Conservation (phyloP, 2,329 filamentous ascomycete genomes). For the Apiospora saccharicola region DNA sequence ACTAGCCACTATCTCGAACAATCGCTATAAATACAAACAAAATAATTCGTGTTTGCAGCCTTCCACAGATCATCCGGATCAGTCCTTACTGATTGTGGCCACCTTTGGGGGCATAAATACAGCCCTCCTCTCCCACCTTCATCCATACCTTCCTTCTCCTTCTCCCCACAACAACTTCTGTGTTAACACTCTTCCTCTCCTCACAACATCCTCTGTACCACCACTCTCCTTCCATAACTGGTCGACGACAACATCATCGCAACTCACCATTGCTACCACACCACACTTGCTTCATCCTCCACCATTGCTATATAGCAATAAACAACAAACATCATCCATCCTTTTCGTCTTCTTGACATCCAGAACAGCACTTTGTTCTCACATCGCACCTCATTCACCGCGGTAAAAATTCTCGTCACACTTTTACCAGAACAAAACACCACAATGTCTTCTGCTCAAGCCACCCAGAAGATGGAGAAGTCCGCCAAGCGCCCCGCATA, state of each 20-base stretch:
- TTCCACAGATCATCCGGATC: too few species aligned
- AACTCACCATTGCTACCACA: not conserved
- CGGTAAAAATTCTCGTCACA: not conserved
- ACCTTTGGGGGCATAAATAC: not conserved
- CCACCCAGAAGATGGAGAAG: not conserved
- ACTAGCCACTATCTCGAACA: not conserved
- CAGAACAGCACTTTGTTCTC: not conserved
- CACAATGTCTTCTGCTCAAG: not conserved
- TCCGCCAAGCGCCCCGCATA: not conserved
- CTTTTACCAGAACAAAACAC: not conserved
- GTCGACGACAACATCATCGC: not conserved
- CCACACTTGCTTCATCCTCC: not conserved
- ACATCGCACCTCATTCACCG: not conserved
- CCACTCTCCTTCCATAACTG: not conserved
- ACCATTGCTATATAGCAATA: not conserved
- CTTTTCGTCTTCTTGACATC: not conserved
- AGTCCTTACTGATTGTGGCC: not conserved
- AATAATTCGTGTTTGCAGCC: not conserved
- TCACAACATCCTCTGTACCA: not conserved
- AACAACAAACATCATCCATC: not conserved
- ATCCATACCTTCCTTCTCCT: not conserved
- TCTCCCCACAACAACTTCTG: not conserved
- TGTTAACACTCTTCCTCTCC: not conserved
- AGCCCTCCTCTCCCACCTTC: not conserved
- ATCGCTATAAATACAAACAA: not conserved